Conservation (phyloP, 1,139 yeast genomes). For the Suhomyces terraborum region DNA sequence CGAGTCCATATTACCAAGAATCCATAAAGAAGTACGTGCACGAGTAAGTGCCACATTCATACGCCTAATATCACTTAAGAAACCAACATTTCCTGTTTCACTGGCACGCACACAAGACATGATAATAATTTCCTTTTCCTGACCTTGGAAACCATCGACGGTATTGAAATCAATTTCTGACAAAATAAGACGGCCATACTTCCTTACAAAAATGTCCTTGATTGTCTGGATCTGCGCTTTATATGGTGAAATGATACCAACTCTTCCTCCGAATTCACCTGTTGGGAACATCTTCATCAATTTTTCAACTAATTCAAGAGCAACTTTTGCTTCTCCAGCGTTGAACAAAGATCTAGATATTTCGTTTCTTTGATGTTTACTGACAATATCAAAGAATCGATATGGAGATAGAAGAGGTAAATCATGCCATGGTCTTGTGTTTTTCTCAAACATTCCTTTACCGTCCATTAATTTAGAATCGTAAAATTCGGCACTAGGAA, state of each 20-base stretch:
- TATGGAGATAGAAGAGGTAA: constrained; percentile 63
- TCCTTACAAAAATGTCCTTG: constrained; percentile 54
- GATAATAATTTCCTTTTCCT: constrained; percentile 90
- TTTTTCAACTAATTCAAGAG: constrained; percentile 65
- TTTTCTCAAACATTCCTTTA: constrained; percentile 59
- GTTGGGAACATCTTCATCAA: constrained; percentile 54
- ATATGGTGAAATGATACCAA: constrained; percentile 94
- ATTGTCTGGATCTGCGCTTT: constrained; percentile 77
- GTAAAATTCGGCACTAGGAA: constrained; percentile 87
- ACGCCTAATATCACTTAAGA: constrained; percentile 84
- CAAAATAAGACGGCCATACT: constrained; percentile 64
- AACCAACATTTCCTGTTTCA: constrained; percentile 71
- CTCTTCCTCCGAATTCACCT: constrained; percentile 62
- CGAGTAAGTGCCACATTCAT: constrained; percentile 96
- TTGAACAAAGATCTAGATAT: constrained; percentile 73
- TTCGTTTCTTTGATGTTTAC: constrained; percentile 63
- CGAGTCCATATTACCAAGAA: constrained; percentile 75
- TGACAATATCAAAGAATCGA: constrained; percentile 70
- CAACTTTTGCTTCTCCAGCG: constrained; percentile 67
- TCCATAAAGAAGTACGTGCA: constrained; percentile 91
- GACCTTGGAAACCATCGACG: constrained; percentile 98
- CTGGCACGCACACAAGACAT: constrained; percentile 95
- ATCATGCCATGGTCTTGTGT: constrained; percentile 76
- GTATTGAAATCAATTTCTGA: constrained; percentile 86
- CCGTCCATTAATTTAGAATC: constrained; percentile 75